Conservation (phyloP, 2,329 filamentous ascomycete species). For the Phialophora chinensis region DNA sequence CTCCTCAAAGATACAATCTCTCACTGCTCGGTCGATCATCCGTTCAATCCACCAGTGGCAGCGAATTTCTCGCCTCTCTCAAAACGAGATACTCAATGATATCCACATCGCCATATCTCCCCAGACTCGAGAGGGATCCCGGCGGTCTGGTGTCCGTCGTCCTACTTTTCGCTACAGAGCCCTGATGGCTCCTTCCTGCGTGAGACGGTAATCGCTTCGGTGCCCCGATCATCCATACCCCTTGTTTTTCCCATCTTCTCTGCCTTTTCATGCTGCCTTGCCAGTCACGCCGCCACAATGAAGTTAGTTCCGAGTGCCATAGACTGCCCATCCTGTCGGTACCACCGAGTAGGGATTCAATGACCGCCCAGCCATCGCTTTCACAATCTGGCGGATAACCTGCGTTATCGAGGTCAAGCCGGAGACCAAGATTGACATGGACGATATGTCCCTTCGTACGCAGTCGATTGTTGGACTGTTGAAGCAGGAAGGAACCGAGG, state of each 20-base stretch:
- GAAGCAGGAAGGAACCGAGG: conserved; percentile 23
- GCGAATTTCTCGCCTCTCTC: conserved; percentile 26
- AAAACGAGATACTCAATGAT: conserved; percentile 26
- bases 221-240: conserved; percentile 23
- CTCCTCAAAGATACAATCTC: background rate
- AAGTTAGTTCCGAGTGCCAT: conserved; percentile 21
- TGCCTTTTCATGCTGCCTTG: conserved; percentile 19
- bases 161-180: background rate
- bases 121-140: background rate
- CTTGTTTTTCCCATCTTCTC: conserved; percentile 19
- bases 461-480: conserved; percentile 15
- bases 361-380: conserved; percentile 13
- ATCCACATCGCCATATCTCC: conserved; percentile 12
- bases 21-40: background rate
- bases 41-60: conserved; percentile 18
- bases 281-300: conserved; percentile 24
- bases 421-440: conserved; percentile 19
- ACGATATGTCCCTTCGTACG: conserved; percentile 30
- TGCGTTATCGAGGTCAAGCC: background rate
- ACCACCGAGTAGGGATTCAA: conserved; percentile 13
- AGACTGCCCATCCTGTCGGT: conserved; percentile 15
- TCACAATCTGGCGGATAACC: background rate
- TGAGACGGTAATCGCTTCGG: conserved; percentile 17
- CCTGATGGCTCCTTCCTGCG: background rate
- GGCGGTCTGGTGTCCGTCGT: background rate